These are phyloP conservation scores for Kappamyces sp. DNA, from an alignment of 192 early-diverging fungal genomes.

Conservation along the genomic window DNA sequence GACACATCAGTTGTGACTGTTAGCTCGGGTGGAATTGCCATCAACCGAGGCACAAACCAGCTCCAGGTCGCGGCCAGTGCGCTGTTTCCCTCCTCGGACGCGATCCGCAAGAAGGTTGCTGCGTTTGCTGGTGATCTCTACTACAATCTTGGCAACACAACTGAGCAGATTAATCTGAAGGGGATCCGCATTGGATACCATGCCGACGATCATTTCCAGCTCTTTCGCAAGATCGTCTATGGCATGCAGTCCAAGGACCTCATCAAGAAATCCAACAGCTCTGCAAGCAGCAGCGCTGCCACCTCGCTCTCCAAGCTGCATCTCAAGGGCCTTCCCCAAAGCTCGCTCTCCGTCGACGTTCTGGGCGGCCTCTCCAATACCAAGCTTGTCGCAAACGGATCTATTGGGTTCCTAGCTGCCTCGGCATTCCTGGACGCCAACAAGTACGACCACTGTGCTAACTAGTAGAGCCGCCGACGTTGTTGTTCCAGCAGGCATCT, in stretches of 20 bases:
- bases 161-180: conserved; percentile 5
- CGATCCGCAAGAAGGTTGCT: conserved; percentile 19
- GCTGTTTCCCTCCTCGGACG: conserved; percentile 21
- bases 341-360: neutral
- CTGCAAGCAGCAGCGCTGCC: conserved; percentile 1
- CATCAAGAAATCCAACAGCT: neutral
- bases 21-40: conserved; percentile 10
- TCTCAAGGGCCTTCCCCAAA: no score
- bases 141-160: conserved; percentile 14
- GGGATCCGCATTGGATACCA: conserved; percentile 20
- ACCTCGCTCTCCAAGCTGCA: neutral
- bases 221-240: conserved; percentile 1
- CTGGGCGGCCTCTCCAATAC: neutral
- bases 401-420: conserved; percentile 7
- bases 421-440: neutral
- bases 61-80: conserved; percentile 16
- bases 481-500: neutral
- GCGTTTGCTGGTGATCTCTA: conserved; percentile 17
- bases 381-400: neutral
- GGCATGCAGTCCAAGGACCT: conserved; percentile 1
- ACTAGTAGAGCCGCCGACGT: conserved; percentile 2
- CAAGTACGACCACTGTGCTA: neutral
- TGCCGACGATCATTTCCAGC: conserved; percentile 12
- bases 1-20: neutral
- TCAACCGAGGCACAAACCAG: conserved; percentile 21